Evolutionary conservation across 2,329 filamentous ascomycete species (phyloP).

Genomic region (Fusarium sulawesiense): DNA sequence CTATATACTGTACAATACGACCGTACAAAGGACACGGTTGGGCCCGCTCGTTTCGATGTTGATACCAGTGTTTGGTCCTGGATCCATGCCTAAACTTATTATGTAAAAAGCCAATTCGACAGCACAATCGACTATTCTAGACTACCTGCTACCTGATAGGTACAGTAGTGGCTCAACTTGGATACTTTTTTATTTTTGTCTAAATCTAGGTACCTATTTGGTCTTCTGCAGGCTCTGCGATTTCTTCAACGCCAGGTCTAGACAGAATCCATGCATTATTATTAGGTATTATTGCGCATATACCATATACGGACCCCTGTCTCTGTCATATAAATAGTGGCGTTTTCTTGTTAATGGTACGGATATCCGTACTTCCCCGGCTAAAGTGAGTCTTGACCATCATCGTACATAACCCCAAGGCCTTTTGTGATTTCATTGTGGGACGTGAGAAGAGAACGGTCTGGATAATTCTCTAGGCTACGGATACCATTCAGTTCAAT

Average conservation of each 20-base stretch:
- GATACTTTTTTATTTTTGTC: neutral
- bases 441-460: neutral
- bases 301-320: constrained; percentile 19
- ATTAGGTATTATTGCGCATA: constrained; percentile 1
- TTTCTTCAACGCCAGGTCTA: neutral
- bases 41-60: neutral
- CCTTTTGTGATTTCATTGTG: constrained; percentile 6
- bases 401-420: constrained; percentile 10
- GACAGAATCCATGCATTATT: neutral
- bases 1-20: neutral
- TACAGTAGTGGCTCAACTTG: neutral
- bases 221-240: neutral
- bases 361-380: neutral
- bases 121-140: neutral
- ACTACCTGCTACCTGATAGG: neutral
- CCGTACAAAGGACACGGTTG: neutral
- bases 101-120: neutral
- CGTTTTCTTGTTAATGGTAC: neutral
- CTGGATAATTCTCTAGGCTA: neutral
- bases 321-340: constrained; percentile 1
- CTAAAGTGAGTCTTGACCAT: constrained; percentile 15
- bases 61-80: neutral
- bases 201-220: neutral
- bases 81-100: neutral
- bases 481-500: neutral